A percentile compares a stretch with the other conserved stretches of the same genome.
Conservation (phyloP, 768 basidiomycete species). For the Panaeolus cyanescens region DNA sequence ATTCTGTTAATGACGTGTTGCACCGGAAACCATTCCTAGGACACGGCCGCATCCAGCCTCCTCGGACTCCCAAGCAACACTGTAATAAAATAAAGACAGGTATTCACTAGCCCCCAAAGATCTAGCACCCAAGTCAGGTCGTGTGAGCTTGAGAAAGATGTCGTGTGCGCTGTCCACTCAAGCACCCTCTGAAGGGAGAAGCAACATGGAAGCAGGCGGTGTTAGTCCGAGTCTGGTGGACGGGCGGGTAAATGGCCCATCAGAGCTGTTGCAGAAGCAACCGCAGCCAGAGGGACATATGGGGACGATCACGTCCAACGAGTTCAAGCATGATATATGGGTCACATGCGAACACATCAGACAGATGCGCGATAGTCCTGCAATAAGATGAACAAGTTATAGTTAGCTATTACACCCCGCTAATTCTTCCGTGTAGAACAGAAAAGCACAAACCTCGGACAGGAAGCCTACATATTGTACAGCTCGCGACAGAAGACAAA, state of each 20-base stretch:
- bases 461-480: constrained; percentile 76
- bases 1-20: not conserved
- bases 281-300: constrained; percentile 72
- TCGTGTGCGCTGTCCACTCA: not conserved
- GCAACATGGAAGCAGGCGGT: constrained; percentile 18
- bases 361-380: constrained; percentile 67
- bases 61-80: not conserved
- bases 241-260: constrained; percentile 29
- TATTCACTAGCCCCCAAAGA: not conserved
- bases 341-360: constrained; percentile 63
- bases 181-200: constrained; percentile 8
- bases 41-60: not conserved
- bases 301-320: constrained; percentile 39
- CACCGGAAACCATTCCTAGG: constrained; percentile 1
- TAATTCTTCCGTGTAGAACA: not conserved
- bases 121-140: not conserved
- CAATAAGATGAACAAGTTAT: constrained; percentile 2
- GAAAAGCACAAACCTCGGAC: constrained; percentile 56
- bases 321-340: constrained; percentile 66
- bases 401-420: not conserved
- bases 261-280: constrained; percentile 51
- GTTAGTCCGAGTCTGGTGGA: constrained; percentile 32
- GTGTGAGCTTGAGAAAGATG: not conserved
- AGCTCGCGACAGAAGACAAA: constrained; percentile 48
- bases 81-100: not conserved